These are phyloP conservation scores for Lasiosphaeria miniovina DNA, from an alignment of 495 filamentous ascomycete genomes.

Conservation along the genomic window DNA sequence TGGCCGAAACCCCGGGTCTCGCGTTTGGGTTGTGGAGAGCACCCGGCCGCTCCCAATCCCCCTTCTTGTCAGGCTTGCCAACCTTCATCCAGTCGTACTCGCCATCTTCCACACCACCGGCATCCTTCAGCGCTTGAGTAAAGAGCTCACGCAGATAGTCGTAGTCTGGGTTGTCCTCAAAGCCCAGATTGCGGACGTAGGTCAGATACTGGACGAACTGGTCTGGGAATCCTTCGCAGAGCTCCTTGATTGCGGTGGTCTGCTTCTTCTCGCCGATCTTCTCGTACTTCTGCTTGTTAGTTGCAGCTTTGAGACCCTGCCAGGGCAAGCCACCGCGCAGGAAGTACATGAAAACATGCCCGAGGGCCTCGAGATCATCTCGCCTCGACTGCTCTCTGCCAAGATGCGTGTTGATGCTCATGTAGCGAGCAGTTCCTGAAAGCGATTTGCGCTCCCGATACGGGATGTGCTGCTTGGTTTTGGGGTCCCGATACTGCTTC, in stretches of 20 bases:
- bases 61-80: conserved; percentile 92
- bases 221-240: conserved; percentile 95
- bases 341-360: conserved; percentile 99
- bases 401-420: conserved; percentile 99
- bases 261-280: conserved; percentile 99
- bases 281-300: conserved; percentile 99
- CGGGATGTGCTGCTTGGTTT: conserved; percentile 98
- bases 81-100: conserved; percentile 99
- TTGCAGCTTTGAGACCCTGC: conserved; percentile 98
- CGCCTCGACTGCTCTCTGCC: conserved; percentile 93
- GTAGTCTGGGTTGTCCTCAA: conserved; percentile 98
- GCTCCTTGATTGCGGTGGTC: conserved; percentile 92
- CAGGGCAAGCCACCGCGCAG: conserved; percentile 91
- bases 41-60: conserved; percentile 64
- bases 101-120: conserved; percentile 92
- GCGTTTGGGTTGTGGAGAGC: conserved; percentile 68
- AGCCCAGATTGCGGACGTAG: conserved; percentile 96
- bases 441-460: conserved; percentile 97
- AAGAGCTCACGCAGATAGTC: conserved; percentile 96
- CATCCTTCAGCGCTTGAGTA: conserved; percentile 92
- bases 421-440: conserved; percentile 96
- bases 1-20: conserved; percentile 69
- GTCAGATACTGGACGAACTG: conserved; percentile 97
- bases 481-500: conserved; percentile 98
- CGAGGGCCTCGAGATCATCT: conserved; percentile 93